phyloP scores from a whole-genome alignment of 352 stramenopile species.

The Pythium volutum region DNA sequence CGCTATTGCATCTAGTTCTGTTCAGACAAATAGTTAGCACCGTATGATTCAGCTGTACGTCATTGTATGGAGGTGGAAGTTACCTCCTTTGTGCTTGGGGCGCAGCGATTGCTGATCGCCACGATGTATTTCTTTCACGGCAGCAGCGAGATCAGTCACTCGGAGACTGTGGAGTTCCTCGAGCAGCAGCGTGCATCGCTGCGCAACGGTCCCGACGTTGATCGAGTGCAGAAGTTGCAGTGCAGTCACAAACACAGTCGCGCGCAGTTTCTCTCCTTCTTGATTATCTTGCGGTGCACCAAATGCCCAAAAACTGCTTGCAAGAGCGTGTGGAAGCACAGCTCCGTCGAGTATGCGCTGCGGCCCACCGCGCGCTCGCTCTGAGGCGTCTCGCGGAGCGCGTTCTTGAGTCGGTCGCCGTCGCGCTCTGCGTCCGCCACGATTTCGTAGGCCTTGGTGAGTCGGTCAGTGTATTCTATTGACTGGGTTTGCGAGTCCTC shows the following conservation, averaged over 20 bases:
- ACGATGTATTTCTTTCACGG: constrained; percentile 35
- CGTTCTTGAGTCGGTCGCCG: constrained; percentile 25
- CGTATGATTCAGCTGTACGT: neutral
- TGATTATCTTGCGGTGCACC: constrained; percentile 8
- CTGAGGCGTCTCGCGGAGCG: constrained; percentile 25
- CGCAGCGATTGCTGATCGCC: constrained; percentile 29
- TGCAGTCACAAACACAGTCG: constrained; percentile 22
- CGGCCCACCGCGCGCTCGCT: constrained; percentile 24
- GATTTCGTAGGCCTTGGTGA: constrained; percentile 17
- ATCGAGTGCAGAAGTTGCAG: constrained; percentile 32
- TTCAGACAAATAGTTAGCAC: neutral
- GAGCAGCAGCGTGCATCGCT: constrained; percentile 26
- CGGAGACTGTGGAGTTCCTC: constrained; percentile 38
- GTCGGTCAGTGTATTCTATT: neutral
- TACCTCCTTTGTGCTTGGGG: constrained; percentile 28
- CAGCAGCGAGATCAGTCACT: constrained; percentile 24
- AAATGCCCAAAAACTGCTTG: constrained; percentile 42
- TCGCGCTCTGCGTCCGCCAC: constrained; percentile 20
- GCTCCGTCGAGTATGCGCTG: constrained; percentile 30
- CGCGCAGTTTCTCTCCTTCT: constrained; percentile 28
- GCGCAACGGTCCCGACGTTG: constrained; percentile 25
- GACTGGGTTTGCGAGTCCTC: constrained; percentile 7
- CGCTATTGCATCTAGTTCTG: constrained; percentile 23
- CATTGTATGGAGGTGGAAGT: neutral
- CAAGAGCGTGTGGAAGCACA: constrained; percentile 30